A percentile compares a stretch with the other conserved stretches of the same genome.
phyloP scores from a whole-genome alignment of 1,284 basidiomycete genomes.

The Heterobasidion irregulare region DNA sequence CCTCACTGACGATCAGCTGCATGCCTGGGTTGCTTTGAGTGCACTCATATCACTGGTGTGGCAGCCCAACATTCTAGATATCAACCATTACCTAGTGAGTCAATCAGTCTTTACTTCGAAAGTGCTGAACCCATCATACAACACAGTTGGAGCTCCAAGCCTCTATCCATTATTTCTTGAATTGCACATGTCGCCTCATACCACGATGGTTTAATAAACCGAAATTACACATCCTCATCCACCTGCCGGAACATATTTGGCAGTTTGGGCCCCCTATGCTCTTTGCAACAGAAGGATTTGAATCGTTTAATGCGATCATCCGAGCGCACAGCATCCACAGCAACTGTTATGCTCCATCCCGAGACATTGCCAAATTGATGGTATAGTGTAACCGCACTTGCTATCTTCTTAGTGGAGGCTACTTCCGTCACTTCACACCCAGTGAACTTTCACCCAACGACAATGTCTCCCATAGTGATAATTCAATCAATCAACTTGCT shows the following conservation, averaged over 20 bases:
- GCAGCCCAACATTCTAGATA: slow-evolving; percentile 20
- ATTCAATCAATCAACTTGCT: too few relatives aligned
- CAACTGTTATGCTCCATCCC: not conserved
- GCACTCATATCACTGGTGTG: slow-evolving; percentile 17
- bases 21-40: slow-evolving; percentile 18
- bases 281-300: not conserved
- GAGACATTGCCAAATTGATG: not conserved
- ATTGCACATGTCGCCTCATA: not conserved
- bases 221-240: not conserved
- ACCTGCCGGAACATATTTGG: not conserved
- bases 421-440: too few relatives aligned
- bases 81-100: slow-evolving; percentile 10
- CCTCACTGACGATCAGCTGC: slow-evolving; percentile 8
- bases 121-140: too few relatives aligned
- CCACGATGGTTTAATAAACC: not conserved
- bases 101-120: too few relatives aligned
- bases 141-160: too few relatives aligned
- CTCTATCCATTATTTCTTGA: not conserved
- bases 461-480: too few relatives aligned
- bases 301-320: not conserved
- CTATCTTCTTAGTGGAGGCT: too few relatives aligned
- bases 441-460: too few relatives aligned
- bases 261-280: not conserved
- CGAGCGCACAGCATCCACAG: not conserved
- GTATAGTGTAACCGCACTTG: too few relatives aligned